Percentiles rank a stretch among this genome's conserved stretches.
Evolutionary conservation across 148 eudicot genomes (phyloP).

Genomic region (Spergularia marina): DNA sequence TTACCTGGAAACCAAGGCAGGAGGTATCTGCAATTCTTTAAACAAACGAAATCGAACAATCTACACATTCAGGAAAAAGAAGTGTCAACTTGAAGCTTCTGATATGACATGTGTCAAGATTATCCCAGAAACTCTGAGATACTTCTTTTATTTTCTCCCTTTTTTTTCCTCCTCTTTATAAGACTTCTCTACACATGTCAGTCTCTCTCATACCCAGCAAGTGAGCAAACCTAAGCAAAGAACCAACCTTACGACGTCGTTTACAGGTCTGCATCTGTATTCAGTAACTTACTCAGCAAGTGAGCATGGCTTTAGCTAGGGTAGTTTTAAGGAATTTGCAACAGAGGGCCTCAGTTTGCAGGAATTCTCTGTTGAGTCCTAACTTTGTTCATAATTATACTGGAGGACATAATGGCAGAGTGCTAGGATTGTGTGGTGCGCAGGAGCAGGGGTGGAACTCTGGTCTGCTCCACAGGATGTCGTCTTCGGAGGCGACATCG

Average conservation of each 20-base stretch:
- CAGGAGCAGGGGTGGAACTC: conserved; percentile 25
- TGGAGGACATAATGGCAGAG: conserved; percentile 4
- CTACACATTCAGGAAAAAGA: too few species aligned
- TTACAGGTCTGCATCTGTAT: not conserved
- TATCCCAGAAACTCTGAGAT: conserved; percentile 18
- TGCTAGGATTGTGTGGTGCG: conserved; percentile 17
- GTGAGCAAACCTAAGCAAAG: not conserved
- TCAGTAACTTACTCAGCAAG: not conserved
- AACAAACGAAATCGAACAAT: not conserved
- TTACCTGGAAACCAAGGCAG: too few species aligned
- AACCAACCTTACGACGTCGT: not conserved
- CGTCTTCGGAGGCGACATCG: conserved; percentile 16
- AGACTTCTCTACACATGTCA: not conserved
- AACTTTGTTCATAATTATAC: not conserved
- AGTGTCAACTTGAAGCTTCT: conserved; percentile 22
- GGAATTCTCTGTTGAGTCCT: conserved; percentile 1
- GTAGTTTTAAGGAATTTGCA: conserved; percentile 46
- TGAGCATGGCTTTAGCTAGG: conserved; percentile 48
- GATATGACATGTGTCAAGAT: not conserved
- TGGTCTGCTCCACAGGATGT: conserved; percentile 30
- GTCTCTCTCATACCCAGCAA: not conserved
- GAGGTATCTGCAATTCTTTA: not conserved
- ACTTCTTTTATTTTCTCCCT: not conserved
- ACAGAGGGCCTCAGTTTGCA: conserved; percentile 25
- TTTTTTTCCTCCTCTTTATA: not conserved